Evolutionary conservation across 495 filamentous ascomycete species (phyloP).

Genomic region (Achaetomiella virescens): DNA sequence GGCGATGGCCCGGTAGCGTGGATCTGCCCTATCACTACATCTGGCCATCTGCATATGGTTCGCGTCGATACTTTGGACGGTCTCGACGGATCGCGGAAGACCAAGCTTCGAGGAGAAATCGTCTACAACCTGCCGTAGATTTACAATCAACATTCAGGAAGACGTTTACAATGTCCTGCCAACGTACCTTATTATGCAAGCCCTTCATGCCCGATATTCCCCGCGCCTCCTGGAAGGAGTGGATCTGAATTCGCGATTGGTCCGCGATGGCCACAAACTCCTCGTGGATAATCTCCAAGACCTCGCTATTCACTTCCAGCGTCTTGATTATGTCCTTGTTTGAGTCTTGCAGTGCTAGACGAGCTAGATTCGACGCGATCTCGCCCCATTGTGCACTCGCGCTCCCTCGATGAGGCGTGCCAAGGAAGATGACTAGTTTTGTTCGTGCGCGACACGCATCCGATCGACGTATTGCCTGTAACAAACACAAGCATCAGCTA

Average conservation of each 20-base stretch:
- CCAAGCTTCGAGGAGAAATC: slow-evolving; percentile 33
- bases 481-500: slow-evolving; percentile 2
- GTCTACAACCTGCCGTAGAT: slow-evolving; percentile 24
- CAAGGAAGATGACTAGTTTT: slow-evolving; percentile 35
- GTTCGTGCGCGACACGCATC: slow-evolving; percentile 23
- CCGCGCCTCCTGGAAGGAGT: slow-evolving; percentile 39
- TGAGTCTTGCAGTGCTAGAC: slow-evolving; percentile 19
- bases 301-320: slow-evolving; percentile 32
- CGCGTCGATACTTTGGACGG: slow-evolving; percentile 34
- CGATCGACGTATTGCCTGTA: slow-evolving; percentile 30
- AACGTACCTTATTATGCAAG: slow-evolving; percentile 28
- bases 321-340: slow-evolving; percentile 24
- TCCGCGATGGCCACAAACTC: slow-evolving; percentile 26
- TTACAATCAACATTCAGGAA: neutral
- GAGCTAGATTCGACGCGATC: slow-evolving; percentile 25
- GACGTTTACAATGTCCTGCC: neutral
- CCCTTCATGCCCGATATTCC: slow-evolving; percentile 36
- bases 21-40: slow-evolving; percentile 25
- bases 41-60: slow-evolving; percentile 35
- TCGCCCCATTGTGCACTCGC: slow-evolving; percentile 26
- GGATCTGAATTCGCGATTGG: slow-evolving; percentile 27
- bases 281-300: slow-evolving; percentile 35
- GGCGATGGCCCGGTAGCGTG: slow-evolving; percentile 27
- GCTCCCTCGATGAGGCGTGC: slow-evolving; percentile 40
- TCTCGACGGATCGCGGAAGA: slow-evolving; percentile 26